Evolutionary conservation across 139 green algal species (phyloP), one percentile per base, ranked within the genome.

Genomic region (Coelastrella sp.): DNA sequence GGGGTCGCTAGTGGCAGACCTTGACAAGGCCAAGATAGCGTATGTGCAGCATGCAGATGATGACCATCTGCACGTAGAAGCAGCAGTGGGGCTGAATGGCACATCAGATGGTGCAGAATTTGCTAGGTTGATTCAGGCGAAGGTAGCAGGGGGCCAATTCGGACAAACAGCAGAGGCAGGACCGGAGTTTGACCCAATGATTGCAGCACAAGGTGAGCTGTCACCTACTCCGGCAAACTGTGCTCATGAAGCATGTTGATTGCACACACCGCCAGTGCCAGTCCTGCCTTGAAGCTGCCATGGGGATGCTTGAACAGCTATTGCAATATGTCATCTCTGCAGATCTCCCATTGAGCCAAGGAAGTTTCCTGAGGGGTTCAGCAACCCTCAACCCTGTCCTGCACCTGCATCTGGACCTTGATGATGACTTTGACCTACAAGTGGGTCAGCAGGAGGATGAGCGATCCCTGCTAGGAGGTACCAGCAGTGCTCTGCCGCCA

Each of bases 1-100:
- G 17, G 70, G 81, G 14, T 25, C 22, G 20, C 74, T 89, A 63
- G 73, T 85, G 84, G 24, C 88, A 61, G 88, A 92, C 49, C 75
- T 74, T 27, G 27, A 68, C 6, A 82, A 82, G 11, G 72, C 87
- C 6, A 82, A 92, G 80, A 81, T 86, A 22, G 78, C 87, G 9
- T 78, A 76, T 19, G 20, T 63, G 27, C 60, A 87, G n/a, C 76
- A 82, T 83, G 87, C 75, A 22, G 58, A 15, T 84, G 79, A 15
- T 70, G 70, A 78, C 70, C 20, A 78, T 12, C 20, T 24, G 17
- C n/a, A 17, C 57, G 20, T 57, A 19, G 24, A 57, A 57, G 20
- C 1, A 78, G 70, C 70, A 25, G 70, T 78, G 70, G 8, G 22
- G 70, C 12, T 14, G 12, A 17, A 22, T 17, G 15, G 63, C 6